Evolutionary conservation across 2,329 filamentous ascomycete genomes (phyloP), one percentile per base, ranked within the genome.

Genomic region (Purpureocillium lavendulum): DNA sequence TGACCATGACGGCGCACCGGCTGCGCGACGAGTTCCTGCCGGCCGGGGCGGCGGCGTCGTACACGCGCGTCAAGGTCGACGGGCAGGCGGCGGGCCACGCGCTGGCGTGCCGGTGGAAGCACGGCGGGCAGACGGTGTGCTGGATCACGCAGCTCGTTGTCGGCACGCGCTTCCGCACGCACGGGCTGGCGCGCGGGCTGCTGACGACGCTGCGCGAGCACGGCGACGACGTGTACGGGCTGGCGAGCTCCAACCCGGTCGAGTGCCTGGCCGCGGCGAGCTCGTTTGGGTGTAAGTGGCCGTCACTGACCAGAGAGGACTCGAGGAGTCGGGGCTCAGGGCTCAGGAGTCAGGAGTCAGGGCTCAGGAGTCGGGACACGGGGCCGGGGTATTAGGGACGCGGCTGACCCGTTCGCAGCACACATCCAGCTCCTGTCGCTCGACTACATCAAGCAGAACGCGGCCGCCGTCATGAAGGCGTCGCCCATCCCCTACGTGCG

Each of bases 111-210:
- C 21, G 21, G 6, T 26, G 21, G 21, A 26, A 26, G 21, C 21
- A 26, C 36, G 49, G 62, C 35, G 54, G 48, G 38, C 36, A 43
- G 37, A 44, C 21, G 10, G 21, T 66, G 15, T 65, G 59, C 46
- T 66, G 61, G 61, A 47, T 67, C 40, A 65, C 64, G 40, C 61
- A 66, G 47, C 49, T 67, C 33, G 61, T 66, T 14, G 59, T 67
- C 13, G 43, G 57, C 40, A 46, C 33, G 17, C 47, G 56, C 28
- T 62, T 58, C 44, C 58, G 64, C 36, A 52, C 59, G 41, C 58
- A 51, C 46, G 53, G 58, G 18, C 53, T 67, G 41, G 61, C 60
- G 32, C 47, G 13, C 4, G 21, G 7, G 13, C 36, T 38, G 15
- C 28, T 38, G 4, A 13, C 16, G 10, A 17, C 11, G 13, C 16